These are phyloP conservation scores for Saxophila tyrrhenica DNA, from an alignment of 495 filamentous ascomycete species.

Conservation along the genomic window DNA sequence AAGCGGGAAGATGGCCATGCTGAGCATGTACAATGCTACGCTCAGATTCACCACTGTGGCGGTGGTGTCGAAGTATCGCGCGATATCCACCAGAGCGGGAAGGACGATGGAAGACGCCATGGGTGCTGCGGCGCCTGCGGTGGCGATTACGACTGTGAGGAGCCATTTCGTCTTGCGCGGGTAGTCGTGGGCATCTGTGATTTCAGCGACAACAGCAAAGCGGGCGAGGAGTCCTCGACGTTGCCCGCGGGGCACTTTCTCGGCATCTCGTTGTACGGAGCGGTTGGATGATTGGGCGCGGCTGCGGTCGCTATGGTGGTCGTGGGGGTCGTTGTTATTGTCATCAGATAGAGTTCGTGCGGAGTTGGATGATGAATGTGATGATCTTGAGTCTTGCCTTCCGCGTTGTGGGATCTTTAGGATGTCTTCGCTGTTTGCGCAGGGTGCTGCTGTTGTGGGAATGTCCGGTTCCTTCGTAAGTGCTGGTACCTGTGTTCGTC, in stretches of 20 bases:
- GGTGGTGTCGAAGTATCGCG: conserved; percentile 50
- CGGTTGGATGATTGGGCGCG: conserved; percentile 9
- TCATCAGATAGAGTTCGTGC: conserved; percentile 2
- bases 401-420: neutral
- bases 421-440: neutral
- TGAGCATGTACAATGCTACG: conserved; percentile 79
- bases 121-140: conserved; percentile 65
- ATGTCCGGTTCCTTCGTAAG: conserved; percentile 1
- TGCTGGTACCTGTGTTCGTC: neutral
- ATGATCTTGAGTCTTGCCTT: neutral
- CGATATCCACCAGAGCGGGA: conserved; percentile 65
- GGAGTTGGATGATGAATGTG: conserved; percentile 1
- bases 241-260: conserved; percentile 50
- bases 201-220: conserved; percentile 69
- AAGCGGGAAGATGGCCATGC: conserved; percentile 81
- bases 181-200: conserved; percentile 66
- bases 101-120: conserved; percentile 79
- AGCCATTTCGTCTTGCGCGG: conserved; percentile 65
- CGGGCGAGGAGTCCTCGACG: conserved; percentile 66
- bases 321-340: conserved; percentile 4
- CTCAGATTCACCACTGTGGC: conserved; percentile 70
- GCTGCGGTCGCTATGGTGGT: conserved; percentile 8
- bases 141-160: conserved; percentile 67
- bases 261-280: conserved; percentile 20
- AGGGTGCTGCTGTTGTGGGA: neutral